phyloP scores from a whole-genome alignment of 2,329 filamentous ascomycete species.

The Aciculosporium take region DNA sequence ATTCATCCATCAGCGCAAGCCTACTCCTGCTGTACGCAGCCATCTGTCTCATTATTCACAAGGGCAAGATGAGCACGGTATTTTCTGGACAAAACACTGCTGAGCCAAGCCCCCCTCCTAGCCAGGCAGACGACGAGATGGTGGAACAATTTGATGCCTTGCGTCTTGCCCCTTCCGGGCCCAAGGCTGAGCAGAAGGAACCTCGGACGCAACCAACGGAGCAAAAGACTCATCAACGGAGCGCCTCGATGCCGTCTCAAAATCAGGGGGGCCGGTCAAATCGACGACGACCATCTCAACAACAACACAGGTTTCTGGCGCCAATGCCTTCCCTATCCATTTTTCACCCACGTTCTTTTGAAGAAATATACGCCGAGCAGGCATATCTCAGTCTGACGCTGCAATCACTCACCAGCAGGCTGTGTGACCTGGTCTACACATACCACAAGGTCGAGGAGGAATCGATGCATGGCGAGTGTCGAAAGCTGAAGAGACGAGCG shows the following conservation, averaged over 20 bases:
- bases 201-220: neutral
- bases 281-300: neutral
- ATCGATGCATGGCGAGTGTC: conserved; percentile 11
- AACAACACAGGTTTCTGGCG: no score
- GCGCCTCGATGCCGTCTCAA: neutral
- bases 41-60: neutral
- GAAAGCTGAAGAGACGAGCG: conserved; percentile 17
- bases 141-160: neutral
- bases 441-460: conserved; percentile 24
- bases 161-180: neutral
- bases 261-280: neutral
- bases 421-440: conserved; percentile 23
- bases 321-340: conserved; percentile 7
- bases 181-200: neutral
- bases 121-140: neutral
- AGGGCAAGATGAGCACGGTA: conserved; percentile 1
- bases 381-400: conserved; percentile 30
- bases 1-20: neutral
- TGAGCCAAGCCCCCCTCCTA: conserved; percentile 3
- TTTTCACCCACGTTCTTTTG: conserved; percentile 25
- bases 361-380: conserved; percentile 30
- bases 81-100: conserved; percentile 3
- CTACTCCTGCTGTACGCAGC: neutral
- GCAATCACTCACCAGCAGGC: conserved; percentile 23
- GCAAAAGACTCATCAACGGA: neutral